Evolutionary conservation across 2,329 filamentous ascomycete species (phyloP), one percentile per base, ranked within the genome.

Genomic region (Cladophialophora psammophila): DNA sequence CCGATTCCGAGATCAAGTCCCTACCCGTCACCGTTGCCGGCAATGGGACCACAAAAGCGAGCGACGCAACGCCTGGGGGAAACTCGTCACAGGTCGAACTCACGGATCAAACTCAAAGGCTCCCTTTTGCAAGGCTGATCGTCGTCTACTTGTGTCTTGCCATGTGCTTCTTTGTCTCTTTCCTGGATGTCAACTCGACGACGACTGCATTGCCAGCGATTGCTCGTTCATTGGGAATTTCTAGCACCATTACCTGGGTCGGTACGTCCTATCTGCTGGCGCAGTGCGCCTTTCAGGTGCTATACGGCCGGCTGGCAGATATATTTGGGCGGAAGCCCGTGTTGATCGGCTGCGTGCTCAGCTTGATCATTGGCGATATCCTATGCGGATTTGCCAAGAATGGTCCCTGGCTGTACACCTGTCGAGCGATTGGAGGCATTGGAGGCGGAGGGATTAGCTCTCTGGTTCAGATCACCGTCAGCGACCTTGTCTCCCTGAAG

Each of bases 231-330:
- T 13, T 50, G 20, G 45, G 45, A 3, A 50, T 50, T 5, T 1
- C 34, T 38, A 38, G 26, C 45, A 50, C 45, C 45, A 50, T 50
- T 13, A 50, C 45, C 20, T 65, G 63, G 63, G 63, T 57, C 20
- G 63, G 63, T 31, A 65, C 63, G n/a, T 65, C 63, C 3, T 57
- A 56, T 15, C 55, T 65, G 9, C 36, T 65, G 20, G 59, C 59
- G n/a, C 50, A 62, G 15, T 89, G 88, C 0, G 84, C 86, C 42
- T 90, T 89, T 69, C 87, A 88, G 69, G 86, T 89, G 67, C 80
- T 90, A 0, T 89, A 90, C 73, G 87, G 87, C 26, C 82, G 86
- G 2, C 71, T 88, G 2, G 88, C 86, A 0, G 86, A 89, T 74
- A 84, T 89, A 0, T 84, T 88, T 60, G 86, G 86, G 26, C 82